phyloP scores from a whole-genome alignment of 2,329 filamentous ascomycete species.

The Fusarium penzigii region DNA sequence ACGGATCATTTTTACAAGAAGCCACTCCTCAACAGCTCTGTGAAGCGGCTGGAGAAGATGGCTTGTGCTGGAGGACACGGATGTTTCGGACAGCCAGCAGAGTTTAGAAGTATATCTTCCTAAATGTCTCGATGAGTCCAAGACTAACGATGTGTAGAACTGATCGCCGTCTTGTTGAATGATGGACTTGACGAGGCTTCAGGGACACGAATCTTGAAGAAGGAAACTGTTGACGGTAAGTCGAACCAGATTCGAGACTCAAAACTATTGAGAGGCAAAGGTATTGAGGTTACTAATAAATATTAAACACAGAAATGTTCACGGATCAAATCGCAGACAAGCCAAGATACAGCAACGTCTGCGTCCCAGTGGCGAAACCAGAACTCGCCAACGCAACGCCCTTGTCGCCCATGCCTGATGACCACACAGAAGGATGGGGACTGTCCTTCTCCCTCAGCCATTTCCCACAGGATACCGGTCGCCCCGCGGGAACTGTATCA shows the following conservation, averaged over 20 bases:
- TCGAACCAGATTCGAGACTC: neutral
- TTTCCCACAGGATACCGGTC: neutral
- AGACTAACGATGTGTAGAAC: neutral
- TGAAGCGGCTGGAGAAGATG: neutral
- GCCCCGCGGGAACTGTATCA: conserved; percentile 1
- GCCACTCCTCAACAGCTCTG: neutral
- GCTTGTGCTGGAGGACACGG: conserved; percentile 6
- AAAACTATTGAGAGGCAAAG: too few relatives aligned
- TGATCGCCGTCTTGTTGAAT: conserved; percentile 3
- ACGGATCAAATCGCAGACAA: conserved; percentile 10
- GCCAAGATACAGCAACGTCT: conserved; percentile 2
- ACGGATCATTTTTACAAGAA: conserved; percentile 3
- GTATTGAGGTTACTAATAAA: neutral
- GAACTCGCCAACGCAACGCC: conserved; percentile 3
- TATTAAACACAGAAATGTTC: conserved; percentile 5
- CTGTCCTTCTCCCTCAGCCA: conserved; percentile 11
- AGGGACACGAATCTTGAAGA: neutral
- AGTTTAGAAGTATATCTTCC: conserved; percentile 2
- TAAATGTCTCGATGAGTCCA: neutral
- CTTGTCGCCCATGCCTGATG: neutral
- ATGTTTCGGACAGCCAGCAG: conserved; percentile 6
- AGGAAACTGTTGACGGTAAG: conserved; percentile 2
- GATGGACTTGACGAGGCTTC: neutral
- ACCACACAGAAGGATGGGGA: conserved; percentile 13
- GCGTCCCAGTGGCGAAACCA: conserved; percentile 2